These are phyloP conservation scores for Macrocybe gigantea DNA, from an alignment of 768 basidiomycete species.

Conservation along the genomic window DNA sequence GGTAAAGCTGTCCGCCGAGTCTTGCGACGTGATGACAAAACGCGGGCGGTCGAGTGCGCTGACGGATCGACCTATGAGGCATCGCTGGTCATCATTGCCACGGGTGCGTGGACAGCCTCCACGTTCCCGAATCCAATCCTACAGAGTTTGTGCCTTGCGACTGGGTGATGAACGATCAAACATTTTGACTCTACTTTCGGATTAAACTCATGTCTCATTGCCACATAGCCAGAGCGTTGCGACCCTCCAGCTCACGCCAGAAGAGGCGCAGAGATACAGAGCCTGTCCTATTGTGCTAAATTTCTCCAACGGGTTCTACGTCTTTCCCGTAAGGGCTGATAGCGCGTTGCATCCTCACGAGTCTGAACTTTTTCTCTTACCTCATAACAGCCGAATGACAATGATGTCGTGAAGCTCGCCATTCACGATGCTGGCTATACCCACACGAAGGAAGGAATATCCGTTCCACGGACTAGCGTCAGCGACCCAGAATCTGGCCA, in stretches of 20 bases:
- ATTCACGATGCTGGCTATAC: constrained; percentile 75
- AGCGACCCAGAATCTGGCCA: constrained; percentile 55
- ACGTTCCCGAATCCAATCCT: constrained; percentile 58
- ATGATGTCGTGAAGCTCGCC: constrained; percentile 71
- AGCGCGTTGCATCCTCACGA: not conserved
- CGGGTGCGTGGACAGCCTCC: constrained; percentile 85
- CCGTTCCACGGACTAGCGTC: constrained; percentile 70
- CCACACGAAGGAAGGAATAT: constrained; percentile 43
- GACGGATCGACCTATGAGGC: constrained; percentile 53
- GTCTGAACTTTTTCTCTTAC: not conserved
- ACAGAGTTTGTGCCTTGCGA: constrained; percentile 55
- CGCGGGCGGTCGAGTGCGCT: constrained; percentile 55
- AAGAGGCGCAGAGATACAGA: constrained; percentile 61
- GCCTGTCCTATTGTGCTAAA: constrained; percentile 68
- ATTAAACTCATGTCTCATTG: not conserved
- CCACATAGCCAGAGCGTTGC: constrained; percentile 67
- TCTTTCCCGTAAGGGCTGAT: constrained; percentile 61
- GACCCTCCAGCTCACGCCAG: constrained; percentile 64
- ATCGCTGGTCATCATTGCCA: constrained; percentile 61
- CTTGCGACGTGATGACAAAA: constrained; percentile 27
- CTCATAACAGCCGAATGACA: constrained; percentile 53
- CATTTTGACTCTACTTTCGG: not conserved
- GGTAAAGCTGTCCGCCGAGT: constrained; percentile 56
- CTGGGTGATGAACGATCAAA: constrained; percentile 52
- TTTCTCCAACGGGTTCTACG: constrained; percentile 70